Percentiles rank a stretch among this genome's conserved stretches.
Evolutionary conservation across 2,329 filamentous ascomycete genomes (phyloP).

Genomic region (Helotiales sp.): DNA sequence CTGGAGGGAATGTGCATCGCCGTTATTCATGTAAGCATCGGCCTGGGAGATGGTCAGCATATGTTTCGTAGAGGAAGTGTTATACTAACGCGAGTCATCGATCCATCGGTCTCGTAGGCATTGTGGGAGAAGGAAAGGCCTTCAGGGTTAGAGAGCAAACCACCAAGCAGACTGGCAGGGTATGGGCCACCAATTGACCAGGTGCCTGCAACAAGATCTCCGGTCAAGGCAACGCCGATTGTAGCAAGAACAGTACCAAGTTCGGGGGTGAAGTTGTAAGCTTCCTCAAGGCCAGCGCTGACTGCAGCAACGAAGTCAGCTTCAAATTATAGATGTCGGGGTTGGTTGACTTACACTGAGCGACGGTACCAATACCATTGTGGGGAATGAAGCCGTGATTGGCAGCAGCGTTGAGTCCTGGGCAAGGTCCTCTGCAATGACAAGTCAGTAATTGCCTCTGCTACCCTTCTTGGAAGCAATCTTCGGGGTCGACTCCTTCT

Average conservation of each 20-base stretch:
- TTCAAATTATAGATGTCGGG: not conserved
- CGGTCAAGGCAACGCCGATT: constrained; percentile 18
- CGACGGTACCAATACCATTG: constrained; percentile 19
- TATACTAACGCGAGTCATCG: constrained; percentile 17
- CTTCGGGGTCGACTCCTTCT: not conserved
- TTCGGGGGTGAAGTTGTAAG: constrained; percentile 19
- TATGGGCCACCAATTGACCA: constrained; percentile 26
- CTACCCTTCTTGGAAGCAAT: not conserved
- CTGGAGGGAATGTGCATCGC: constrained; percentile 20
- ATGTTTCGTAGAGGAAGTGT: not conserved
- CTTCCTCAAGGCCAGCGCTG: constrained; percentile 15
- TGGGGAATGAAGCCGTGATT: constrained; percentile 46
- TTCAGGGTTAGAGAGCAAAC: constrained; percentile 14
- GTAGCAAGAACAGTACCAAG: constrained; percentile 18
- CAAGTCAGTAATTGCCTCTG: not conserved
- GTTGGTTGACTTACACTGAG: constrained; percentile 1
- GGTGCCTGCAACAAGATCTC: constrained; percentile 14
- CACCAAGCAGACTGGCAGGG: constrained; percentile 15
- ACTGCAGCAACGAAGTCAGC: not conserved
- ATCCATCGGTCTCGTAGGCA: constrained; percentile 27
- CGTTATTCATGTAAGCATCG: constrained; percentile 25
- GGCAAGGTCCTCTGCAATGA: constrained; percentile 14
- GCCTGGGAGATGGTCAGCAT: not conserved
- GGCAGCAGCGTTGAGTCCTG: constrained; percentile 47
- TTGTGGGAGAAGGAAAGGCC: constrained; percentile 25